Conservation (phyloP, 345 rosid species). For the Psidium guajava region DNA sequence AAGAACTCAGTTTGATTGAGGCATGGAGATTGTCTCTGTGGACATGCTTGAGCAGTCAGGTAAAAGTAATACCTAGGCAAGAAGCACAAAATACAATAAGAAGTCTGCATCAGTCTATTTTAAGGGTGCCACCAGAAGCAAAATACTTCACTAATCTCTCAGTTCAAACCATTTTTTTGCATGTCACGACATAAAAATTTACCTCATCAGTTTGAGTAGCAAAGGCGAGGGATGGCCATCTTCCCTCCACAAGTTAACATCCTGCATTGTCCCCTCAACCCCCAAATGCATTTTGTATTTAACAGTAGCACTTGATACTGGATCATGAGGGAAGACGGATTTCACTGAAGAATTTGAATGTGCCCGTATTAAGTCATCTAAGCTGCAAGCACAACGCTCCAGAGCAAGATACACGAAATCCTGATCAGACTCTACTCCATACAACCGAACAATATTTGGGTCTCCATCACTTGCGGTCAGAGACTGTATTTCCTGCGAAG, state of each 20-base stretch:
- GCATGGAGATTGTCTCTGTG: neutral
- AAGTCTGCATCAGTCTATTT: neutral
- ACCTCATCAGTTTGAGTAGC: slow-evolving; percentile 80
- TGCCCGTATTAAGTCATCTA: slow-evolving; percentile 61
- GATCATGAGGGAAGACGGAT: slow-evolving; percentile 11
- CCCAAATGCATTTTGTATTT: slow-evolving; percentile 29
- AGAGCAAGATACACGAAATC: slow-evolving; percentile 88
- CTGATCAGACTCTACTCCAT: slow-evolving; percentile 78
- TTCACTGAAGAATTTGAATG: slow-evolving; percentile 22
- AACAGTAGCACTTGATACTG: slow-evolving; percentile 16
- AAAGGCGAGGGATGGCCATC: slow-evolving; percentile 63
- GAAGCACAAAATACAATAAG: neutral
- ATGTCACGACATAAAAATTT: neutral
- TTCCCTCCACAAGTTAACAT: slow-evolving; percentile 55
- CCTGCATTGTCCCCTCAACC: slow-evolving; percentile 23
- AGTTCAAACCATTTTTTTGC: neutral
- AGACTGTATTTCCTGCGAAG: slow-evolving; percentile 85
- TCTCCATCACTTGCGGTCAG: slow-evolving; percentile 82
- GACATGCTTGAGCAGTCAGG: slow-evolving; percentile 15
- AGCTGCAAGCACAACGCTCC: slow-evolving; percentile 78
- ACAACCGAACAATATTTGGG: slow-evolving; percentile 86
- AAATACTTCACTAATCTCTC: neutral
- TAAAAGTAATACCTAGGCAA: slow-evolving; percentile 3
- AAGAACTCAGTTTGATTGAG: neutral
- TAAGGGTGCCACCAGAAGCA: neutral